phyloP scores from a whole-genome alignment of 2,329 filamentous ascomycete genomes.

The Pleomassaria siparia region DNA sequence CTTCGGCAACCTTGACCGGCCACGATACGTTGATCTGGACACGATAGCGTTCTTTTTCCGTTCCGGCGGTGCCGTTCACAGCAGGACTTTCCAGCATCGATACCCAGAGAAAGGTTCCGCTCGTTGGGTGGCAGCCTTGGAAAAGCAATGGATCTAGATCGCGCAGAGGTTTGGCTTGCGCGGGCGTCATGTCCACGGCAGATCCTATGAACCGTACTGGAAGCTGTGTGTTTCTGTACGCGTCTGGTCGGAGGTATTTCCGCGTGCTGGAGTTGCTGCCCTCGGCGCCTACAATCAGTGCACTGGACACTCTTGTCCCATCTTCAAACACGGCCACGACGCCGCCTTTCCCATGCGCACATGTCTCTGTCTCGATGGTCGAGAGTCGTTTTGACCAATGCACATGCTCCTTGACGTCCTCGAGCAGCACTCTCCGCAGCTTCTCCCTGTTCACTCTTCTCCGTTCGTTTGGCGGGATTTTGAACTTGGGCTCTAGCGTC shows the following conservation, averaged over 20 bases:
- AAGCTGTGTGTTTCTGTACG: conserved; percentile 37
- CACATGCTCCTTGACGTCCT: too few relatives aligned
- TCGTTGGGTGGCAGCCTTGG: conserved; percentile 16
- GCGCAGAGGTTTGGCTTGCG: conserved; percentile 23
- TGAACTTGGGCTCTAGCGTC: too few relatives aligned
- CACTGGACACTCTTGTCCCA: conserved; percentile 4
- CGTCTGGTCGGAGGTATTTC: conserved; percentile 32
- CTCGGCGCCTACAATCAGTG: conserved; percentile 14
- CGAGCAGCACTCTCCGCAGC: too few relatives aligned
- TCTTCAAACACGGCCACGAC: conserved; percentile 10
- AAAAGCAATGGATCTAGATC: conserved; percentile 20
- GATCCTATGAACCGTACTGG: conserved; percentile 45
- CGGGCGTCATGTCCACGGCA: conserved; percentile 39
- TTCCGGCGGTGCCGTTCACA: conserved; percentile 40
- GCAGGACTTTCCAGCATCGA: conserved; percentile 47
- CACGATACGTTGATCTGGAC: conserved; percentile 54
- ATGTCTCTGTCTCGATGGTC: conserved; percentile 25
- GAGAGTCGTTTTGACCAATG: too few relatives aligned
- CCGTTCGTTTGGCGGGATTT: too few relatives aligned
- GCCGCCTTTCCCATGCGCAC: too few relatives aligned
- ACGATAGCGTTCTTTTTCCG: conserved; percentile 39
- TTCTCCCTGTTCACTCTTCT: too few relatives aligned
- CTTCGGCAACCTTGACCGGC: conserved; percentile 17
- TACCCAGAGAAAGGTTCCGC: conserved; percentile 19
- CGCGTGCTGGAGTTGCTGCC: conserved; percentile 38